Evolutionary conservation across 129 eudicot species (phyloP).

Genomic region (Centrapalus pauciflorus): DNA sequence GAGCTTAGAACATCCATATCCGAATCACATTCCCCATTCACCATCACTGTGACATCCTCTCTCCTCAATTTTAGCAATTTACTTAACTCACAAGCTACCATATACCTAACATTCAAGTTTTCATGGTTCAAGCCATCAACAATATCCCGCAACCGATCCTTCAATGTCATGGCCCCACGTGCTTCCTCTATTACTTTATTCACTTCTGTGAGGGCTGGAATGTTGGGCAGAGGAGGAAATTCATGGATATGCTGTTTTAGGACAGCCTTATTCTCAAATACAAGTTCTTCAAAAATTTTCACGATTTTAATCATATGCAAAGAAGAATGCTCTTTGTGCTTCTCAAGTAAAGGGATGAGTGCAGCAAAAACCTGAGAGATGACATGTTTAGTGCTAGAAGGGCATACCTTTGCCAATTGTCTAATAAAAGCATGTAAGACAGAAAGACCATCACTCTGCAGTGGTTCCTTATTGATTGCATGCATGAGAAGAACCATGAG

Average conservation of each 20-base stretch:
- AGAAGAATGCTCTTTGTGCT: slow-evolving; percentile 58
- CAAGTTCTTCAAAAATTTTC: slow-evolving; percentile 81
- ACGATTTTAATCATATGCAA: slow-evolving; percentile 64
- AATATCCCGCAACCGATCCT: slow-evolving; percentile 73
- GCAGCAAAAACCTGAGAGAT: slow-evolving; percentile 97
- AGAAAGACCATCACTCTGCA: slow-evolving; percentile 80
- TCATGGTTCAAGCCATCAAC: slow-evolving; percentile 89
- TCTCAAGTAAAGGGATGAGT: slow-evolving; percentile 86
- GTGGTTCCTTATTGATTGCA: slow-evolving; percentile 67
- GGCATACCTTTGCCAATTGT: slow-evolving; percentile 70
- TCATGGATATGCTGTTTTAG: slow-evolving; percentile 88
- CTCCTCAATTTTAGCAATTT: slow-evolving; percentile 67
- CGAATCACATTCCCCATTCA: slow-evolving; percentile 60
- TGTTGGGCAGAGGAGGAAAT: slow-evolving; percentile 80
- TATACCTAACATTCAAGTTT: slow-evolving; percentile 90
- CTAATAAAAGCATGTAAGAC: slow-evolving; percentile 78
- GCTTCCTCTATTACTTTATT: slow-evolving; percentile 88
- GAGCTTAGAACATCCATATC: slow-evolving; percentile 79
- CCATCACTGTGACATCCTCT: slow-evolving; percentile 66
- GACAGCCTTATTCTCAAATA: slow-evolving; percentile 57
- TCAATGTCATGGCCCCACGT: slow-evolving; percentile 65
- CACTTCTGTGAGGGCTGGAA: slow-evolving; percentile 69
- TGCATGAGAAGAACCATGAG: slow-evolving; percentile 99
- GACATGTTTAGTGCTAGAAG: slow-evolving; percentile 93
- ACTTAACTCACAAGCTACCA: slow-evolving; percentile 90